Evolutionary conservation across 495 filamentous ascomycete species (phyloP).

Genomic region (Pseudomonodictys pantanalensis): DNA sequence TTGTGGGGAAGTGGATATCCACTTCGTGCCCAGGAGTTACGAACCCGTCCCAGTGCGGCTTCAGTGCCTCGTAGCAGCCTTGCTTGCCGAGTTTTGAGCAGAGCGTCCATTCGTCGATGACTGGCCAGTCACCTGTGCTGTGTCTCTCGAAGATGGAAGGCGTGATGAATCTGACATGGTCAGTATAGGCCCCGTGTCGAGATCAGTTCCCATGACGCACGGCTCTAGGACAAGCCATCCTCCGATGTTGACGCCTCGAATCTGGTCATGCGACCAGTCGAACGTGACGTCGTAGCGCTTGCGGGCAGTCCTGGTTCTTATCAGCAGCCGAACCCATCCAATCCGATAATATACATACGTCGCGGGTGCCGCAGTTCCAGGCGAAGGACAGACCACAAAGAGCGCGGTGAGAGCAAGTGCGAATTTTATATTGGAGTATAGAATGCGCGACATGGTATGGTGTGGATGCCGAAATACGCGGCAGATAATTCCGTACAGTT

Average conservation of each 20-base stretch:
- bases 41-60: conserved; percentile 56
- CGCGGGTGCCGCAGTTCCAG: neutral
- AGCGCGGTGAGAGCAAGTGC: neutral
- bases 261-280: conserved; percentile 36
- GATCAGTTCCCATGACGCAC: no score
- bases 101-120: conserved; percentile 46
- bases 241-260: conserved; percentile 45
- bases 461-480: no score
- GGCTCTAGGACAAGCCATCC: conserved; percentile 47
- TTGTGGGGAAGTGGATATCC: no score
- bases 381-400: neutral
- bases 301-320: neutral
- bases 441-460: neutral
- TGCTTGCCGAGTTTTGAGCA: conserved; percentile 58
- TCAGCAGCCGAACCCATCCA: neutral
- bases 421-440: neutral
- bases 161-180: conserved; percentile 43
- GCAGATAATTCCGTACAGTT: no score
- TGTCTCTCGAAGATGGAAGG: conserved; percentile 41
- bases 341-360: conserved; percentile 2
- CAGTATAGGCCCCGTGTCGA: conserved; percentile 2
- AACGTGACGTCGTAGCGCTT: conserved; percentile 33
- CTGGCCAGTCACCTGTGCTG: conserved; percentile 19
- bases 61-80: conserved; percentile 61
- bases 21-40: conserved; percentile 24